Percentiles rank a stretch among this genome's conserved stretches.
phyloP scores from a whole-genome alignment of 73 alveolate genomes.

The Symbiodinium natans region DNA sequence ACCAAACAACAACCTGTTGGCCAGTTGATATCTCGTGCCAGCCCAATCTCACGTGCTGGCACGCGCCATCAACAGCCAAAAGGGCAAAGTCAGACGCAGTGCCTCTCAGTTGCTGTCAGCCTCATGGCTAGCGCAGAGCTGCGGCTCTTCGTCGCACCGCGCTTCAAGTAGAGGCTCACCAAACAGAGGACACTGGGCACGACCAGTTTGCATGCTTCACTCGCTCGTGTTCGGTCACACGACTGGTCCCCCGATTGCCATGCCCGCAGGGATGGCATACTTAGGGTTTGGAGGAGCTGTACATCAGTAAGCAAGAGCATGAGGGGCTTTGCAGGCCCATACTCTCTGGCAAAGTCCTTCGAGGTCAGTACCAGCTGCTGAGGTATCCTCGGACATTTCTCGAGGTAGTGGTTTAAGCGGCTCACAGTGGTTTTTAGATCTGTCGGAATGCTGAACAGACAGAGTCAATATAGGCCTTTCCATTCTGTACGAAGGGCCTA shows the following conservation, averaged over 20 bases:
- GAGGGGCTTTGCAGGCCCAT: no score
- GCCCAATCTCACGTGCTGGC: background rate
- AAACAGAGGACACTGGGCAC: no score
- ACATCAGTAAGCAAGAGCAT: no score
- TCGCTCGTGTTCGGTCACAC: no score
- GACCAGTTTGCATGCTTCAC: no score
- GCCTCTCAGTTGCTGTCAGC: background rate
- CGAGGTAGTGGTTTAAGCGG: background rate
- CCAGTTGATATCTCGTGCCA: conserved; percentile 15
- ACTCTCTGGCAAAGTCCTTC: conserved; percentile 41
- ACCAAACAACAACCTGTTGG: background rate
- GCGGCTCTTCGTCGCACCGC: background rate
- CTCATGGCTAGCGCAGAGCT: background rate
- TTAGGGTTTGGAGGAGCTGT: no score
- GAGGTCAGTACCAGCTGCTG: conserved; percentile 82
- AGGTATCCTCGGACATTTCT: conserved; percentile 26
- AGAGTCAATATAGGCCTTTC: no score
- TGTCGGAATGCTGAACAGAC: no score
- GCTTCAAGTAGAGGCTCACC: conserved; percentile 9
- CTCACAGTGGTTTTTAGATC: no score
- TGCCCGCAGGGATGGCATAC: no score
- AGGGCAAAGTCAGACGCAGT: background rate
- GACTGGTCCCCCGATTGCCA: no score
- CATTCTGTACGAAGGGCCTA: no score
- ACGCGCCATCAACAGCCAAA: conserved; percentile 14